Evolutionary conservation across 495 filamentous ascomycete genomes (phyloP), one percentile per base, ranked within the genome.

Genomic region (Aspergillus biplanus): DNA sequence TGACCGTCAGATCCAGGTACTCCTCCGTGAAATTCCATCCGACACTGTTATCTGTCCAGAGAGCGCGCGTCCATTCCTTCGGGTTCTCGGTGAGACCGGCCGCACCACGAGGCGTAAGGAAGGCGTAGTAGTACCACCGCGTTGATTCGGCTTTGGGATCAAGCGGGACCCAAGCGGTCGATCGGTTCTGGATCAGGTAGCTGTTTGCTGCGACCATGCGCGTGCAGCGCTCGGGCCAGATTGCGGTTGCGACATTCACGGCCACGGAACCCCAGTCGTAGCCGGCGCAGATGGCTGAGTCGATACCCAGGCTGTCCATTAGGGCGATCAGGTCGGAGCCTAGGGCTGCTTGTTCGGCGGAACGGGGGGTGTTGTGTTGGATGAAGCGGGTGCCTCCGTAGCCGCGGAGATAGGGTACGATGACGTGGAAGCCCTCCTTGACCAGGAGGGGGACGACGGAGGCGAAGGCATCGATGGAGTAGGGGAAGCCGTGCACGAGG

Each of bases 111-210:
- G 55, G 55, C 0, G 55, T 57, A 0, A 57, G 55, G 55, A 57
- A 57, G 18, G 35, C 33, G 35, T 57, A 57, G 39, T 57, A 57
- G 39, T 57, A 57, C 55, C 55, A 57, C 37, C 8, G 33, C 3
- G 35, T 57, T 6, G 55, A 35, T 57, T 57, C 55, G 3, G 55
- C 9, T 4, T 57, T 12, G 6, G 55, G 55, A 3, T 44, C 37
- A 18, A n/a, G 27, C 4, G 55, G 55, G 0, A 57, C 21, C 55
- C 55, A 57, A 3, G 55, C 55, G 8, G 55, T 57, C 0, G 55
- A 44, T 37, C 55, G 55, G 55, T 57, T 57, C 39, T 57, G 55
- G 18, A 57, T 46, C 3, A 57, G 55, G 27, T 57, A 57, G 55
- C 55, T 57, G 35, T 57, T 57, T 6, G 55, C 55, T 4, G 55